Evolutionary conservation across 1,284 basidiomycete genomes (phyloP).

Genomic region (Nidula niveotomentosa): DNA sequence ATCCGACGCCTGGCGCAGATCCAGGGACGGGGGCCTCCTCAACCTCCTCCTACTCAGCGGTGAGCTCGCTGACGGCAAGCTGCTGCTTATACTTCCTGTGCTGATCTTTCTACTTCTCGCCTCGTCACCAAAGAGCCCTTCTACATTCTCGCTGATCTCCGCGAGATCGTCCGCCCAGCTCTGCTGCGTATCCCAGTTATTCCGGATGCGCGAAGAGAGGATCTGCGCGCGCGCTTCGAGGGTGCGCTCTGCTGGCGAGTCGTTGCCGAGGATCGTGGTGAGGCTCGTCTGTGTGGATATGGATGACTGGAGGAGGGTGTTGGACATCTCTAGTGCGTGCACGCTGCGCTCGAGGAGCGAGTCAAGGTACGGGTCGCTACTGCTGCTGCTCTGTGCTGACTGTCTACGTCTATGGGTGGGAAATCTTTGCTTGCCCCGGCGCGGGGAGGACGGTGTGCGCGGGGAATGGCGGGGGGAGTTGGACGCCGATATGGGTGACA

Average conservation of each 20-base stretch:
- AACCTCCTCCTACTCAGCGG: slow-evolving; percentile 14
- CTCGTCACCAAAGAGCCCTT: slow-evolving; percentile 44
- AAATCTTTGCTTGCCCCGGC: slow-evolving; percentile 20
- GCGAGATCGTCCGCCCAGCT: slow-evolving; percentile 69
- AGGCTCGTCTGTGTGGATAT: slow-evolving; percentile 67
- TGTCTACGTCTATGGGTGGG: slow-evolving; percentile 24
- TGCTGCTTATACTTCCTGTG: slow-evolving; percentile 19
- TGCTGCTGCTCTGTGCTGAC: slow-evolving; percentile 11
- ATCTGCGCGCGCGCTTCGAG: slow-evolving; percentile 36
- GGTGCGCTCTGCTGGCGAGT: slow-evolving; percentile 29
- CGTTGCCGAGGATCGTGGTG: slow-evolving; percentile 37
- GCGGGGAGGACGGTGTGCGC: slow-evolving; percentile 10
- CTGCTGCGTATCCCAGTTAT: slow-evolving; percentile 39
- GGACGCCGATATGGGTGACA: slow-evolving; percentile 7
- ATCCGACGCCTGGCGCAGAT: slow-evolving; percentile 29
- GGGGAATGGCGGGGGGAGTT: slow-evolving; percentile 2
- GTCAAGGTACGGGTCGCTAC: slow-evolving; percentile 53
- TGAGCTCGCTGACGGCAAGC: slow-evolving; percentile 11
- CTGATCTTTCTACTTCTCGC: slow-evolving; percentile 1
- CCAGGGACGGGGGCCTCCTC: slow-evolving; percentile 49
- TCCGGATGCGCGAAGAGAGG: slow-evolving; percentile 49
- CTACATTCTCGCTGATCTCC: slow-evolving; percentile 60
- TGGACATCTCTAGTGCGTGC: slow-evolving; percentile 81
- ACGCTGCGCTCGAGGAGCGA: slow-evolving; percentile 77
- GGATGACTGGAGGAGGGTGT: slow-evolving; percentile 69